Percentiles rank a stretch among this genome's conserved stretches.
Evolutionary conservation across 495 filamentous ascomycete species (phyloP).

Genomic region (Podospora comata): DNA sequence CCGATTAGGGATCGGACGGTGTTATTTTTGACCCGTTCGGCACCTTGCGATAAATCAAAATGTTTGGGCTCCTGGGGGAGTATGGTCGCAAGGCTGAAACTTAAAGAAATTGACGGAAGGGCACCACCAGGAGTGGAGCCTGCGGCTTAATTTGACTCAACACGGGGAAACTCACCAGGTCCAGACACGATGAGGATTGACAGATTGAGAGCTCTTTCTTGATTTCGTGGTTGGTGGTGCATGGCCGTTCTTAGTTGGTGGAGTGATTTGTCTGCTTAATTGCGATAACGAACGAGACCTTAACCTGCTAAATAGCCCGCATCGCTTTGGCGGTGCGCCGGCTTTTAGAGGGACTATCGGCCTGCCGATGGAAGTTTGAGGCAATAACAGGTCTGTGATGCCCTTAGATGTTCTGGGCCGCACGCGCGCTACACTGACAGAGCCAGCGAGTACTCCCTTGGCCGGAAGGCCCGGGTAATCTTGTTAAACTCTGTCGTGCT

Average conservation of each 20-base stretch:
- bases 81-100: constrained; percentile 71
- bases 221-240: constrained; percentile 63
- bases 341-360: constrained; percentile 70
- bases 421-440: constrained; percentile 71
- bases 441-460: constrained; percentile 68
- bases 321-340: constrained; percentile 60
- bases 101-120: constrained; percentile 68
- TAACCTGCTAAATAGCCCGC: constrained; percentile 69
- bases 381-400: constrained; percentile 71
- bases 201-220: constrained; percentile 64
- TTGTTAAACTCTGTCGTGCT: constrained; percentile 73
- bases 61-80: constrained; percentile 71
- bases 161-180: constrained; percentile 66
- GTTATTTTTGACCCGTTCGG: constrained; percentile 59
- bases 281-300: constrained; percentile 74
- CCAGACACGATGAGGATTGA: constrained; percentile 66
- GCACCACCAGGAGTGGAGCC: constrained; percentile 59
- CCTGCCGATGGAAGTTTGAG: constrained; percentile 67
- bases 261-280: constrained; percentile 74
- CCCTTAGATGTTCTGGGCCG: constrained; percentile 71
- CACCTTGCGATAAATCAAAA: constrained; percentile 72
- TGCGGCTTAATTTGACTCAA: constrained; percentile 71
- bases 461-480: constrained; percentile 70
- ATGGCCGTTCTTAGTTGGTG: constrained; percentile 66
- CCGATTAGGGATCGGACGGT: too few species aligned